phyloP scores from a whole-genome alignment of 2,329 filamentous ascomycete genomes.

The Fusarium sp. region DNA sequence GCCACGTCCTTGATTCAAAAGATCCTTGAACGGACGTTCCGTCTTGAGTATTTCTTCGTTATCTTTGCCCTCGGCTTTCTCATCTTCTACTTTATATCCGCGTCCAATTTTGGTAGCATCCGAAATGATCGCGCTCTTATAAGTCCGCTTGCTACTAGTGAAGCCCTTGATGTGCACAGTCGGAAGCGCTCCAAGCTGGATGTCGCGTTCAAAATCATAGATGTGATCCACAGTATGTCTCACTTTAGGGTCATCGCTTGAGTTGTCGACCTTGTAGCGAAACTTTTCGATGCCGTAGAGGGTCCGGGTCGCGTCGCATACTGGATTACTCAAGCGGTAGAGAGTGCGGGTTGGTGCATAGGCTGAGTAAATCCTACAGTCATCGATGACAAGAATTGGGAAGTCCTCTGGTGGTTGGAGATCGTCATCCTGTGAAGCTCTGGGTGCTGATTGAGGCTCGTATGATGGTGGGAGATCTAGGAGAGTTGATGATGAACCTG shows the following conservation, averaged over 20 bases:
- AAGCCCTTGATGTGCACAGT: slow-evolving; percentile 36
- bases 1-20: slow-evolving; percentile 35
- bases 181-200: neutral
- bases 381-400: slow-evolving; percentile 40
- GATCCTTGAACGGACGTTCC: slow-evolving; percentile 29
- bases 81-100: slow-evolving; percentile 33
- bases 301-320: slow-evolving; percentile 26
- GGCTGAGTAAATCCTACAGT: slow-evolving; percentile 33
- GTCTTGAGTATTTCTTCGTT: slow-evolving; percentile 38
- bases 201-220: slow-evolving; percentile 43
- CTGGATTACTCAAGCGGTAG: slow-evolving; percentile 44
- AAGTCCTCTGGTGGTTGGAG: slow-evolving; percentile 12
- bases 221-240: slow-evolving; percentile 45
- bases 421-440: neutral
- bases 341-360: slow-evolving; percentile 33
- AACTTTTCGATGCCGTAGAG: slow-evolving; percentile 45
- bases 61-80: neutral
- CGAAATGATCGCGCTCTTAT: slow-evolving; percentile 31
- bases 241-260: slow-evolving; percentile 22
- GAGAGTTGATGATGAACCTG: neutral
- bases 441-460: neutral
- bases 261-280: slow-evolving; percentile 36
- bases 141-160: slow-evolving; percentile 35
- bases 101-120: slow-evolving; percentile 22
- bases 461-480: slow-evolving; percentile 15